Percentiles rank a stretch among this genome's conserved stretches.
These are phyloP conservation scores for Ustilago shanxiensis DNA, from an alignment of 1,284 basidiomycete species.

Conservation along the genomic window DNA sequence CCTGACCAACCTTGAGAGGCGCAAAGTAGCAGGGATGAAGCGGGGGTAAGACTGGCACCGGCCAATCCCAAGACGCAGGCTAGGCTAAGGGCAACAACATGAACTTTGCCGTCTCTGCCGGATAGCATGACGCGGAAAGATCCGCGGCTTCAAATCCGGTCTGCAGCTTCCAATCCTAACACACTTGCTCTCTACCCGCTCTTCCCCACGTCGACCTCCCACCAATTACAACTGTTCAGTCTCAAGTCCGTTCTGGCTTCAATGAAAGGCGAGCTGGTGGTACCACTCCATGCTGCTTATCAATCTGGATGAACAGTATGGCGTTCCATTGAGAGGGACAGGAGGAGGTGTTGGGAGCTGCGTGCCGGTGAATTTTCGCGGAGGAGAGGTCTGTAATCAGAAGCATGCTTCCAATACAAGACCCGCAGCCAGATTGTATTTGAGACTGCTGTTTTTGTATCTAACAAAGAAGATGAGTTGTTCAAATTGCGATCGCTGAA, in stretches of 20 bases:
- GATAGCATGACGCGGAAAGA: slow-evolving; percentile 12
- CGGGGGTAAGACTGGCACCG: slow-evolving; percentile 1
- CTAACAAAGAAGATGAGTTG: neutral
- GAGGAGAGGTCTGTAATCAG: neutral
- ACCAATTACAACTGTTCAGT: neutral
- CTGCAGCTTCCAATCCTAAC: no score
- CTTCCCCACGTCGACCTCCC: neutral
- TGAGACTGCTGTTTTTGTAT: neutral
- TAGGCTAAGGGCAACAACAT: neutral
- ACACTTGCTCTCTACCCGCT: no score
- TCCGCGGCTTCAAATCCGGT: neutral
- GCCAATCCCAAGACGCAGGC: slow-evolving; percentile 12
- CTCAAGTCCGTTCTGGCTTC: neutral
- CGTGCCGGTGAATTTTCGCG: neutral
- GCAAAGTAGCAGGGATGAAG: neutral
- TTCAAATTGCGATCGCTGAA: slow-evolving; percentile 8
- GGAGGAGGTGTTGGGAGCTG: neutral
- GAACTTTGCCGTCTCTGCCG: slow-evolving; percentile 1
- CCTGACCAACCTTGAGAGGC: neutral
- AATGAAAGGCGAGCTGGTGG: neutral
- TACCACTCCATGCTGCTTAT: neutral
- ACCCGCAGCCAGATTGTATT: neutral
- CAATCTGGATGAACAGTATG: neutral
- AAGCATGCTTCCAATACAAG: neutral
- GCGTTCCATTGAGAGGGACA: neutral